Evolutionary conservation across 2,329 filamentous ascomycete genomes (phyloP), one percentile per base, ranked within the genome.

Genomic region (Cladosporium sp.): DNA sequence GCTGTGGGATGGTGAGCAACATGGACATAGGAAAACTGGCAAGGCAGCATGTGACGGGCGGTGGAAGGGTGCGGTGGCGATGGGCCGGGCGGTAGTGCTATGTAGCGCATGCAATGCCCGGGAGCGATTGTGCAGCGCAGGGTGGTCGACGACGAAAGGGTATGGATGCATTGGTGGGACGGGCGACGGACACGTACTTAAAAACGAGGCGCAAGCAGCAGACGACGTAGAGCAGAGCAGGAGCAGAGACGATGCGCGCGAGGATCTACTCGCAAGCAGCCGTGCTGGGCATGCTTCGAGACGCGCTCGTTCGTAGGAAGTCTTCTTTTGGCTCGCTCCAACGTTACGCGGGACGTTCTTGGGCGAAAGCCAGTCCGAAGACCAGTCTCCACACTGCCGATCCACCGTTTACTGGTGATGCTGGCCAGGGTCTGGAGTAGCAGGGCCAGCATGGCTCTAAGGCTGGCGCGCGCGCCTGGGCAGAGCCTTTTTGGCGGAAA

Each of bases 1-100:
- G 79, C 75, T 81, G 80, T 72, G 81, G 79, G 65, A 83, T 78
- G 71, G 81, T 83, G 78, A 83, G 81, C 78, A 82, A 82, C 81
- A 83, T 83, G 75, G 63, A 59, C 57, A 44, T 26, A 31, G 55
- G 50, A 28, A 35, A 44, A 29, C 21, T 44, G 44, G 49, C 49
- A 40, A 50, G 68, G 67, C 69, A 66, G 70, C 69, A 71, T 72
- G 69, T 69, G 68, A 69, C 67, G 64, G 58, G 52, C 23, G 65
- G 16, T 62, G 58, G 46, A 61, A 53, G 14, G 50, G 49, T 31
- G 26, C 31, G 50, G 50, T 60, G 64, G 53, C 50, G 26, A 62
- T 52, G 53, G 67, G 64, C 40, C 61, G 64, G 56, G 31, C 44
- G 52, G 57, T 64, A 55, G 66, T 65, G 49, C 60, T 55, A 46